Conservation (phyloP, 176 grass and related monocot species). For the Avena sativa region DNA sequence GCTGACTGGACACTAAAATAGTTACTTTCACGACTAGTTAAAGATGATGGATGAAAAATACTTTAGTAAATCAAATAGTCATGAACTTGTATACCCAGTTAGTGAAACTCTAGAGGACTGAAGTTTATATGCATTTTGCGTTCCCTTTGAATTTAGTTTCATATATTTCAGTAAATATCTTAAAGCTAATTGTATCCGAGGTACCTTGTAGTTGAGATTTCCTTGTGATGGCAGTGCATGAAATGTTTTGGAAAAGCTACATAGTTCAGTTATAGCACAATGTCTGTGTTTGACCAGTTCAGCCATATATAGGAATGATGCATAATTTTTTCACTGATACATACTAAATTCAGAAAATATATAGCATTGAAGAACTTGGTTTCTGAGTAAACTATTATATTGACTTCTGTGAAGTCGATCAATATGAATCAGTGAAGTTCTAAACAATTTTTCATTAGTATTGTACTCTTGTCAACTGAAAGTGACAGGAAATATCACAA, state of each 20-base stretch:
- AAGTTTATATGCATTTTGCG: slow-evolving; percentile 24
- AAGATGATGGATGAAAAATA: background rate
- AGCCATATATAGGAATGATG: background rate
- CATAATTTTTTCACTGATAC: background rate
- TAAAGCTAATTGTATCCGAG: background rate
- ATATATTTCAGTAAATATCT: background rate
- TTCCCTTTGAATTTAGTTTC: slow-evolving; percentile 25
- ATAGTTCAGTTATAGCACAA: slow-evolving; percentile 23
- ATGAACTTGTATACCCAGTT: background rate
- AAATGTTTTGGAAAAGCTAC: background rate
- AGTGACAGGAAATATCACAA: slow-evolving; percentile 29
- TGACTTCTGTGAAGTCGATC: slow-evolving; percentile 29
- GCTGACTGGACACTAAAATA: background rate
- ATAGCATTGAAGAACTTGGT: slow-evolving; percentile 15
- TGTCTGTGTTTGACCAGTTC: slow-evolving; percentile 17
- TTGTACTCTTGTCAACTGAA: slow-evolving; percentile 45
- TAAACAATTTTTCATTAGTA: slow-evolving; percentile 26
- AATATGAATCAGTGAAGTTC: slow-evolving; percentile 15
- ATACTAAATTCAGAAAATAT: background rate
- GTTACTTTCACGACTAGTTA: background rate
- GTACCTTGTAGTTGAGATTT: slow-evolving; percentile 4
- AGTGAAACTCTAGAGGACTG: background rate
- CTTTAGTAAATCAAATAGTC: background rate
- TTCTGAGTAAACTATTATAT: slow-evolving; percentile 30
- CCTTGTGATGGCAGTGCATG: background rate